Conservation (phyloP, 306 rosid species). For the Cicer judaicum region DNA sequence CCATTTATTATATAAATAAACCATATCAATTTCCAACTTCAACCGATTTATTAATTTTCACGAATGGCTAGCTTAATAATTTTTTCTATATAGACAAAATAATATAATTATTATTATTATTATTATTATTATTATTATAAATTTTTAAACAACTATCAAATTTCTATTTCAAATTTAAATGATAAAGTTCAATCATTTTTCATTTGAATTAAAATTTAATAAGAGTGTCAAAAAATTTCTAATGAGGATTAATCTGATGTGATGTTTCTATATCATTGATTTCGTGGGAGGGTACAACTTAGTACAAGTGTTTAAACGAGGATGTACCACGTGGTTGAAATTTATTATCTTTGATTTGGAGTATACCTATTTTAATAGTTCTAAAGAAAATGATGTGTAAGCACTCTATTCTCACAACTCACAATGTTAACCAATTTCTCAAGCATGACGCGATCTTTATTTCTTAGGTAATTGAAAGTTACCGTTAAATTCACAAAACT, state of each 20-base stretch:
- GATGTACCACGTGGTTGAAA: slow-evolving; percentile 34
- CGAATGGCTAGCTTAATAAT: no score
- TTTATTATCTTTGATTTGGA: slow-evolving; percentile 12
- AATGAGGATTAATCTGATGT: not conserved
- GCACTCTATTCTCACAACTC: not conserved
- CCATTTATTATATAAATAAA: no score
- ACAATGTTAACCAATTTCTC: slow-evolving; percentile 29
- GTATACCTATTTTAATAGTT: not conserved
- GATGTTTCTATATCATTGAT: slow-evolving; percentile 1
- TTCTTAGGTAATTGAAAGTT: slow-evolving; percentile 8
- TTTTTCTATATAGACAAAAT: no score
- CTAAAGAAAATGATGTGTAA: slow-evolving; percentile 26
- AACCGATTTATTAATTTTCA: no score
- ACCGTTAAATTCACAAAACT: not conserved
- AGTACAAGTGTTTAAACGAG: slow-evolving; percentile 36
- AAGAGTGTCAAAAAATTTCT: not conserved
- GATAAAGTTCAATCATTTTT: no score
- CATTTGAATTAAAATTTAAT: no score
- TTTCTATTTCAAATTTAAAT: no score
- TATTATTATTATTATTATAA: no score
- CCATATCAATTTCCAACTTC: no score
- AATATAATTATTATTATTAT: no score
- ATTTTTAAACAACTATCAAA: no score
- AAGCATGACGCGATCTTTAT: slow-evolving; percentile 30
- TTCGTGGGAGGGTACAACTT: slow-evolving; percentile 5